Evolutionary conservation across 208 protist genomes (phyloP).

Genomic region (Crithidia fasciculata): DNA sequence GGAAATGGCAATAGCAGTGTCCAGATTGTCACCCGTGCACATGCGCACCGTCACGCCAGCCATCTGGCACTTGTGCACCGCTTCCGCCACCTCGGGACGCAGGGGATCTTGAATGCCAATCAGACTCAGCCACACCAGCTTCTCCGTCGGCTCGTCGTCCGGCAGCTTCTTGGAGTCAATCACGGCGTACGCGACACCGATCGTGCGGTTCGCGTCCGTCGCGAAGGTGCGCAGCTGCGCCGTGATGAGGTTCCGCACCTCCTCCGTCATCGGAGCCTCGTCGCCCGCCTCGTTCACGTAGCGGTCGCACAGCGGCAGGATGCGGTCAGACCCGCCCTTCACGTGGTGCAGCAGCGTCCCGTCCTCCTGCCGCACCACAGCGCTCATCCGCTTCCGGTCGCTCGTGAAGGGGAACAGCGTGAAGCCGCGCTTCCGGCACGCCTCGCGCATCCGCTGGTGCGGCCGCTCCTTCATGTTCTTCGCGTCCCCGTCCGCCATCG

Average conservation of each 20-base stretch:
- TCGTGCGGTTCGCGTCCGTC: constrained; percentile 80
- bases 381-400: constrained; percentile 90
- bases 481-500: constrained; percentile 31
- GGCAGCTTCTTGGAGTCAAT: constrained; percentile 36
- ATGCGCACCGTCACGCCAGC: constrained; percentile 96
- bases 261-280: constrained; percentile 47
- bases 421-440: constrained; percentile 48
- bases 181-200: constrained; percentile 75
- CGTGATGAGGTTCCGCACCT: constrained; percentile 43
- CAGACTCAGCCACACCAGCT: constrained; percentile 94
- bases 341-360: constrained; percentile 70
- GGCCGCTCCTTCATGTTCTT: constrained; percentile 44
- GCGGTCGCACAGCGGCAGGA: constrained; percentile 79
- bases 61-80: constrained; percentile 91
- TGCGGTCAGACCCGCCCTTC: constrained; percentile 93
- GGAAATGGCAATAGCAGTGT: constrained; percentile 94
- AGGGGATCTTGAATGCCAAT: constrained; percentile 96
- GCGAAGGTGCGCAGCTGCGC: constrained; percentile 56
- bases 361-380: constrained; percentile 51
- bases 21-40: constrained; percentile 96
- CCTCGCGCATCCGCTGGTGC: constrained; percentile 60
- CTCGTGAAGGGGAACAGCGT: constrained; percentile 87
- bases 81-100: constrained; percentile 91
- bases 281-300: constrained; percentile 64
- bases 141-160: constrained; percentile 64